Conservation (phyloP, 768 basidiomycete genomes). For the Podaxis sp. region DNA sequence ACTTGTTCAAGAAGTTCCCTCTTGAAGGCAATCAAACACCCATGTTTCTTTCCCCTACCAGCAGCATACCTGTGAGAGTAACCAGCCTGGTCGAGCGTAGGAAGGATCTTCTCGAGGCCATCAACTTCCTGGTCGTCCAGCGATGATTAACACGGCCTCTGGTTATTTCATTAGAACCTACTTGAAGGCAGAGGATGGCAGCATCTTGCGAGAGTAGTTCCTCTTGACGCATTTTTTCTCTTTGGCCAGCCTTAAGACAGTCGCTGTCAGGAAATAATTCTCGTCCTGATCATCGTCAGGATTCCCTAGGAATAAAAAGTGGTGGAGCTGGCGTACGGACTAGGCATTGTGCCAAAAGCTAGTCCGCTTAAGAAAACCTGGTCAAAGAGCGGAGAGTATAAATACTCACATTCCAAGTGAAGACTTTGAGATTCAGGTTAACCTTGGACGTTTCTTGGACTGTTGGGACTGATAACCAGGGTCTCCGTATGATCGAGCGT, state of each 20-base stretch:
- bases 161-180: slow-evolving; percentile 26
- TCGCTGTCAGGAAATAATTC: slow-evolving; percentile 84
- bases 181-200: slow-evolving; percentile 88
- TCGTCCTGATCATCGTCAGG: slow-evolving; percentile 47
- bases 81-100: slow-evolving; percentile 60
- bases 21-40: slow-evolving; percentile 80
- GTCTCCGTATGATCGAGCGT: slow-evolving; percentile 30
- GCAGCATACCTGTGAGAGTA: slow-evolving; percentile 67
- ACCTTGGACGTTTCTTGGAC: slow-evolving; percentile 21
- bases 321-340: slow-evolving; percentile 57
- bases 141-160: slow-evolving; percentile 2
- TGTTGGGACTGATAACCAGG: slow-evolving; percentile 37
- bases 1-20: slow-evolving; percentile 45
- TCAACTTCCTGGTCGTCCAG: slow-evolving; percentile 74
- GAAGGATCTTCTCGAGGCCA: slow-evolving; percentile 68
- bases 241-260: slow-evolving; percentile 72
- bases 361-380: slow-evolving; percentile 6
- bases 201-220: slow-evolving; percentile 76
- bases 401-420: slow-evolving; percentile 83
- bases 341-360: slow-evolving; percentile 79
- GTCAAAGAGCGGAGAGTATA: slow-evolving; percentile 13
- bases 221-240: slow-evolving; percentile 72
- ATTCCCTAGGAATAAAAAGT: background rate
- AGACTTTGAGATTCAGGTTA: slow-evolving; percentile 46
- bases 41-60: slow-evolving; percentile 80